Base-by-base conservation (phyloP, 1,139 yeast genomes). In the Debaryomyces sp. region DNA sequence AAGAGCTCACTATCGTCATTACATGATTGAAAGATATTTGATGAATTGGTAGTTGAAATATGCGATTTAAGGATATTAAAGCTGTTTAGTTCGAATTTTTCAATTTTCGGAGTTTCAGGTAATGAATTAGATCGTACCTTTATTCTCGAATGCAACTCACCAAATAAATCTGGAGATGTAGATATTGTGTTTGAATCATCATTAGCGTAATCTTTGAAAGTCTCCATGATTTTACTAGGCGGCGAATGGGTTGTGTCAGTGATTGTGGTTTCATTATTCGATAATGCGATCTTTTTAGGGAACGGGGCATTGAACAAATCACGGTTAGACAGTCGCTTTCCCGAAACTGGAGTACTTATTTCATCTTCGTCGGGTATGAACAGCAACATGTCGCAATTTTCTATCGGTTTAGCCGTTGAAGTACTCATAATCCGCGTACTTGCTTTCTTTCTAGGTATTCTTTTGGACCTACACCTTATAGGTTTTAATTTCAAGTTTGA, bases 401-500 rank as follows among this genome's bases (percentile, higher is more conserved):
- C 68, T 41, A 73, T 54, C 2, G 78, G 78, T 49, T 73, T 74
- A 36, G 73, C 56, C 33, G 67, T 73, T 54, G 73, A 76, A 1
- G 75, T 66, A 12, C 66, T 67, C 7, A 78, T 70, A 10, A 76
- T 60, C 45, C 77, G 62, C 54, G 75, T 74, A 34, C 66, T 63
- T 18, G 79, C 73, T 56, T 74, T 75, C 62, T 73, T 73, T 59
- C 73, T 75, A 51, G 67, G 63, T 2, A 74, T 65, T 44, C 63
- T 68, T 24, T 66, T 58, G 9, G 68, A 56, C 26, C 63, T 55
- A 53, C 80, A 74, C 47, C 71, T 58, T 27, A 76, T 68, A 12
- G 81, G 81, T 54, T 75, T 75, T 39, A 76, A 56, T 48, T 62
- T 62, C 49, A 76, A 61, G 51, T 72, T 68, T 6, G 78, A 71